These are phyloP conservation scores for Coemansia sp. DNA, from an alignment of 192 early-diverging fungal species.

Conservation along the genomic window DNA sequence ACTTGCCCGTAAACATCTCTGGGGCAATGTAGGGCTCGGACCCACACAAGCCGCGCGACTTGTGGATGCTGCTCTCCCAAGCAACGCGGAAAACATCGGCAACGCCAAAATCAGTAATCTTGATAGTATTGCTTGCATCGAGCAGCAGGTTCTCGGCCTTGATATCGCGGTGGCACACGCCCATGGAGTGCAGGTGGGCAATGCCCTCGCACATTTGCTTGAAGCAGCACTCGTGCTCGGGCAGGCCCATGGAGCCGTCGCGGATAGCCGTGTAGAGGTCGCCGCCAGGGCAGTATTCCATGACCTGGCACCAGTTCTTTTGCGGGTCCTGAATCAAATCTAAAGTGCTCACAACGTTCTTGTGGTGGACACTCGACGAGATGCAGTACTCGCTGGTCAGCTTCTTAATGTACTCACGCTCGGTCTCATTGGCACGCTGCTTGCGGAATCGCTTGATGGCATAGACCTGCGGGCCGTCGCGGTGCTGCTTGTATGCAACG, in stretches of 20 bases:
- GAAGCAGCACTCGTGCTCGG: slow-evolving; percentile 88
- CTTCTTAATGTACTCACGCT: slow-evolving; percentile 96
- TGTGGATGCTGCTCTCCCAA: slow-evolving; percentile 74
- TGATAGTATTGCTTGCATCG: slow-evolving; percentile 74
- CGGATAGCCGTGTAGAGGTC: slow-evolving; percentile 84
- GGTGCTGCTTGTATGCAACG: slow-evolving; percentile 73
- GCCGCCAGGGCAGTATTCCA: slow-evolving; percentile 89
- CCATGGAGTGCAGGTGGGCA: slow-evolving; percentile 86
- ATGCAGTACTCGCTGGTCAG: slow-evolving; percentile 95
- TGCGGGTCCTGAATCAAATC: slow-evolving; percentile 94
- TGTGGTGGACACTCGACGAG: slow-evolving; percentile 83
- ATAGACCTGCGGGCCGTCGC: slow-evolving; percentile 62
- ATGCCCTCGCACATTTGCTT: slow-evolving; percentile 88
- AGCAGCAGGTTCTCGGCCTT: slow-evolving; percentile 88
- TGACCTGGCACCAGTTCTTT: slow-evolving; percentile 76
- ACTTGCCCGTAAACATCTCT: slow-evolving; percentile 70
- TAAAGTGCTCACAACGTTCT: slow-evolving; percentile 90
- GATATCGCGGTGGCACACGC: slow-evolving; percentile 91
- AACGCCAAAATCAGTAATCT: slow-evolving; percentile 98
- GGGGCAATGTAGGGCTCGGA: slow-evolving; percentile 97
- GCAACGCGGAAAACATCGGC: slow-evolving; percentile 90
- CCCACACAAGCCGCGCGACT: slow-evolving; percentile 88
- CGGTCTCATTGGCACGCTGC: slow-evolving; percentile 76
- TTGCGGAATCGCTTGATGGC: slow-evolving; percentile 95
- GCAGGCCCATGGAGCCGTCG: slow-evolving; percentile 68